A percentile compares a stretch with the other conserved stretches of the same genome.
Evolutionary conservation across 306 rosid genomes (phyloP).

Genomic region (Calophaca sinica): DNA sequence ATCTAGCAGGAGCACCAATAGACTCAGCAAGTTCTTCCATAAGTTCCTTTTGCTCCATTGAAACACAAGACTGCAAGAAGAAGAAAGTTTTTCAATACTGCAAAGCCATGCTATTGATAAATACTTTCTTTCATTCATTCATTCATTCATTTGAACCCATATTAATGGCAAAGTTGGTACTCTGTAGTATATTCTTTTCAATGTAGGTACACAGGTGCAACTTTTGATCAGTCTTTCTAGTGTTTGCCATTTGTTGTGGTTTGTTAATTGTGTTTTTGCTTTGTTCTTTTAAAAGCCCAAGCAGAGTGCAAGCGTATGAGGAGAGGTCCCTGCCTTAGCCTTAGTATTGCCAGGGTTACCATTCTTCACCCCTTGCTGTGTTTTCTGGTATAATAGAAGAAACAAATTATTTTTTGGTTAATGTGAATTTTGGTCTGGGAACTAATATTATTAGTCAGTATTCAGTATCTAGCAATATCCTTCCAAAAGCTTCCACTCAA

Average conservation of each 20-base stretch:
- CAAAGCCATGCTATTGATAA: neutral
- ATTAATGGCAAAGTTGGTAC: neutral
- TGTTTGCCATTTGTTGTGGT: neutral
- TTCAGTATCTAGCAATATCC: constrained; percentile 26
- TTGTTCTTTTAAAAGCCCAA: constrained; percentile 34
- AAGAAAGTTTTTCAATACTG: constrained; percentile 37
- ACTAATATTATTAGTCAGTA: neutral
- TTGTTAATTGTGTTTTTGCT: constrained; percentile 16
- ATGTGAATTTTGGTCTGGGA: constrained; percentile 10
- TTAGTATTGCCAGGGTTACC: neutral
- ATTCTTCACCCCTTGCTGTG: neutral
- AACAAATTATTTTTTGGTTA: constrained; percentile 3
- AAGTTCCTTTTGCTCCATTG: constrained; percentile 87
- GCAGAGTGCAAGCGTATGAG: constrained; percentile 15
- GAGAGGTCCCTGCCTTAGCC: neutral
- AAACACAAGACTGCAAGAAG: constrained; percentile 72
- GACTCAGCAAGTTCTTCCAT: constrained; percentile 93
- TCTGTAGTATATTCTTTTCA: constrained; percentile 12
- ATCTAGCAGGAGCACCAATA: constrained; percentile 62
- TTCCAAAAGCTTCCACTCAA: neutral
- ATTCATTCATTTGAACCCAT: constrained; percentile 17
- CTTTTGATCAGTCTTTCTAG: constrained; percentile 18
- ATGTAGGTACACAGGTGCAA: neutral
- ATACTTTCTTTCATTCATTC: constrained; percentile 3
- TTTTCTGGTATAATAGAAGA: constrained; percentile 9